Conservation (phyloP, 805 yeast genomes). For the Barnettozyma siamensis region DNA sequence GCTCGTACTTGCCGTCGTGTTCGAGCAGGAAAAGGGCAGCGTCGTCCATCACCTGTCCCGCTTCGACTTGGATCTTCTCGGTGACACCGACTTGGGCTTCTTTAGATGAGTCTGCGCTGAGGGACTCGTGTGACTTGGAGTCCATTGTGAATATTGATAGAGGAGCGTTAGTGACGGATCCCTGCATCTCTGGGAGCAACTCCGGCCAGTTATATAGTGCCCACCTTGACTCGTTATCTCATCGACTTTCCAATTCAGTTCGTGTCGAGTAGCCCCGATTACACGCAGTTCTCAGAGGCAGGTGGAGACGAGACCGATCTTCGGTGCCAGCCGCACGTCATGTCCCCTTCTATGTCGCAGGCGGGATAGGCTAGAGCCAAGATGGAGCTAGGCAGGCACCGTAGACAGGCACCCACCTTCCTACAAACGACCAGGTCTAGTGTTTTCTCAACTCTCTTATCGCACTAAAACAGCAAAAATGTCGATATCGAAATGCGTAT, state of each 20-base stretch:
- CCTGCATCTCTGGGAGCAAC: neutral
- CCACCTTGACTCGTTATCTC: neutral
- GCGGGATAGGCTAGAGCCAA: no score
- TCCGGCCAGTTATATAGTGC: no score
- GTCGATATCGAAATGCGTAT: no score
- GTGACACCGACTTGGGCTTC: conserved; percentile 1
- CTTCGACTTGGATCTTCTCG: neutral
- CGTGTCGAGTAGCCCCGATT: neutral
- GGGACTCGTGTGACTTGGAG: conserved; percentile 2
- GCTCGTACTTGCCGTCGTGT: conserved; percentile 21
- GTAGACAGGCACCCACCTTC: no score
- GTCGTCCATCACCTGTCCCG: conserved; percentile 18
- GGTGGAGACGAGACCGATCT: neutral
- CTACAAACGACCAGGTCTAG: no score
- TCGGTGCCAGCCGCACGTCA: no score
- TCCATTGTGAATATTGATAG: neutral
- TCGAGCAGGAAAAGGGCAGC: conserved; percentile 23
- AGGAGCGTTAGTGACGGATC: no score
- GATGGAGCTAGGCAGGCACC: no score
- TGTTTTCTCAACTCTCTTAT: no score
- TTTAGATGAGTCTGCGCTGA: conserved; percentile 1
- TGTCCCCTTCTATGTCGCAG: no score
- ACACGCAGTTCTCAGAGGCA: neutral
- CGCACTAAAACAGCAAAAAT: no score
- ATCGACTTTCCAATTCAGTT: neutral